These are phyloP conservation scores for Fusarium chaquense DNA, from an alignment of 2,329 filamentous ascomycete genomes.

Conservation along the genomic window DNA sequence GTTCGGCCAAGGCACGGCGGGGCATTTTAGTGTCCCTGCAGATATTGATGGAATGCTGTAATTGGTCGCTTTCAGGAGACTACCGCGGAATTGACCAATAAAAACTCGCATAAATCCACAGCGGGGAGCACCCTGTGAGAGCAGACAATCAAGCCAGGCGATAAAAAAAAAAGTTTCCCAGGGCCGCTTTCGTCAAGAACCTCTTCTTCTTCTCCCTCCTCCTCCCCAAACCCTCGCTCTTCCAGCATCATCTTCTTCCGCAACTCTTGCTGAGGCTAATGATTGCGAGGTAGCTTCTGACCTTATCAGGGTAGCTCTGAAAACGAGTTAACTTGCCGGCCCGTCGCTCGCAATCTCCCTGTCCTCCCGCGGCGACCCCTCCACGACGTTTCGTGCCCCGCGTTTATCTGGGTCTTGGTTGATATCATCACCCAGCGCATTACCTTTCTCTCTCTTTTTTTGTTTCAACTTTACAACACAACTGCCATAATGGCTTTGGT, in stretches of 20 bases:
- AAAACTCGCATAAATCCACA: constrained; percentile 17
- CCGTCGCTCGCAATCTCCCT: constrained; percentile 50
- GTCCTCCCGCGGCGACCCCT: constrained; percentile 39
- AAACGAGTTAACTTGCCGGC: constrained; percentile 55
- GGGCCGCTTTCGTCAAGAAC: constrained; percentile 38
- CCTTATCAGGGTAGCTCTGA: constrained; percentile 54
- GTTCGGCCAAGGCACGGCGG: constrained; percentile 45
- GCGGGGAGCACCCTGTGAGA: constrained; percentile 35
- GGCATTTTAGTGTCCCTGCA: constrained; percentile 47
- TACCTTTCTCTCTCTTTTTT: constrained; percentile 24
- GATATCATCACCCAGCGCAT: constrained; percentile 27
- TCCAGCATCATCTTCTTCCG: constrained; percentile 35
- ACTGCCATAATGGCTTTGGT: constrained; percentile 50
- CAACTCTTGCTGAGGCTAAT: constrained; percentile 51
- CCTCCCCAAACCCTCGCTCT: constrained; percentile 43
- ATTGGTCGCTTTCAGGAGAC: constrained; percentile 37
- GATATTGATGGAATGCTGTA: constrained; percentile 27
- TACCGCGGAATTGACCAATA: constrained; percentile 45
- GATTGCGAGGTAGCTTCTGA: constrained; percentile 56
- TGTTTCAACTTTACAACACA: constrained; percentile 24
- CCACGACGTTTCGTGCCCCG: constrained; percentile 49
- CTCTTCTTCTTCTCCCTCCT: constrained; percentile 34
- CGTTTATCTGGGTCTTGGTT: constrained; percentile 40
- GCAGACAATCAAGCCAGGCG: constrained; percentile 21
- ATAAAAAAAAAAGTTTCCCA: constrained; percentile 49